Percentiles rank a stretch among this genome's conserved stretches.
phyloP scores from a whole-genome alignment of 495 filamentous ascomycete genomes.

The Bacidia gigantensis region DNA sequence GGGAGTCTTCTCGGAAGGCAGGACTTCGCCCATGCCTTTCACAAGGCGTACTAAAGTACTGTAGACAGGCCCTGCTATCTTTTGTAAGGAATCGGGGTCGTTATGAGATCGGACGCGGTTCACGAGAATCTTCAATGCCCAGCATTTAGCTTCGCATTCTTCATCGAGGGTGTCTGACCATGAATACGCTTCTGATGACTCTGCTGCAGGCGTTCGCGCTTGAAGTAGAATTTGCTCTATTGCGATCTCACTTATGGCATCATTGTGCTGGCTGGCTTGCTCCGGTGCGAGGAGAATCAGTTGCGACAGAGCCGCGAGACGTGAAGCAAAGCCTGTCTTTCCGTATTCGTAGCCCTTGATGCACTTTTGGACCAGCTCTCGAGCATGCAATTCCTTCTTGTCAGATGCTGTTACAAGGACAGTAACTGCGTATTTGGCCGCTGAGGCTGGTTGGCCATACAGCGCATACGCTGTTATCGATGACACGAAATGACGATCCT shows the following conservation, averaged over 20 bases:
- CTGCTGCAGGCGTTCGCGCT: slow-evolving; percentile 41
- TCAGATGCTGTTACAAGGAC: slow-evolving; percentile 73
- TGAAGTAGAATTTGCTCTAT: slow-evolving; percentile 61
- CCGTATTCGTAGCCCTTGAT: slow-evolving; percentile 67
- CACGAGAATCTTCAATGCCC: slow-evolving; percentile 79
- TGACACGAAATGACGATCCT: slow-evolving; percentile 71
- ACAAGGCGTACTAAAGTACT: slow-evolving; percentile 65
- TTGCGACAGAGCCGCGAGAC: slow-evolving; percentile 71
- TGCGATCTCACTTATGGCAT: slow-evolving; percentile 66
- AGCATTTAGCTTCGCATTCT: slow-evolving; percentile 70
- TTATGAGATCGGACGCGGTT: slow-evolving; percentile 64
- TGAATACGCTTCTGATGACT: slow-evolving; percentile 33
- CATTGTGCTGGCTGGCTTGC: slow-evolving; percentile 56
- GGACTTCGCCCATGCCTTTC: slow-evolving; percentile 60
- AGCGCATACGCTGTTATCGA: slow-evolving; percentile 68
- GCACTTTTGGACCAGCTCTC: slow-evolving; percentile 63
- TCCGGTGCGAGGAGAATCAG: slow-evolving; percentile 63
- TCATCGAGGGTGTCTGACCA: slow-evolving; percentile 68
- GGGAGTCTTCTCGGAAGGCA: slow-evolving; percentile 60
- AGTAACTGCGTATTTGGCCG: slow-evolving; percentile 84
- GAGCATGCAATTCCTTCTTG: slow-evolving; percentile 73
- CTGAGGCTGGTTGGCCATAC: slow-evolving; percentile 64
- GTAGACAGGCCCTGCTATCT: slow-evolving; percentile 54
- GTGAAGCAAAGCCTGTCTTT: slow-evolving; percentile 62
- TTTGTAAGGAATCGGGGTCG: slow-evolving; percentile 35